These are phyloP conservation scores for Heliosperma pusillum DNA, from an alignment of 148 eudicot genomes.

Conservation along the genomic window DNA sequence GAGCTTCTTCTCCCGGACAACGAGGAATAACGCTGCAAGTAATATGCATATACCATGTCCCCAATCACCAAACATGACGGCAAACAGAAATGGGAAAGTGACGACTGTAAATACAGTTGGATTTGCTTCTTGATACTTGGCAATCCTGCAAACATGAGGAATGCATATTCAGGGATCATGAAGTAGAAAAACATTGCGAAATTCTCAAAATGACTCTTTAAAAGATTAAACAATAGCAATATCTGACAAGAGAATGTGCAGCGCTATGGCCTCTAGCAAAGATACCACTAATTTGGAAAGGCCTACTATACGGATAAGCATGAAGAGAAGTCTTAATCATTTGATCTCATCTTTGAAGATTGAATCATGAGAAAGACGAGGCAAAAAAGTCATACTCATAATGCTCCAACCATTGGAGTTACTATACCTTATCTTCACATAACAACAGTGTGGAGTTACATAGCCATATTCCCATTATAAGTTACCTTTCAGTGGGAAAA, in stretches of 20 bases:
- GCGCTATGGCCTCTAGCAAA: background rate
- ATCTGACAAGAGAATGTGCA: background rate
- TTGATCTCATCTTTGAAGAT: background rate
- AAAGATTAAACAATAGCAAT: background rate
- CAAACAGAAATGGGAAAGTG: slow-evolving; percentile 61
- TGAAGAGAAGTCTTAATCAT: background rate
- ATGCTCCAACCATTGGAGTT: background rate
- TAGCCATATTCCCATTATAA: no score
- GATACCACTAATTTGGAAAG: background rate
- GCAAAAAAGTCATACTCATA: background rate
- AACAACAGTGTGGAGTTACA: background rate
- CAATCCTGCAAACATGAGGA: slow-evolving; percentile 40
- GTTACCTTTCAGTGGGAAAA: no score
- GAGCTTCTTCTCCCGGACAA: slow-evolving; percentile 46
- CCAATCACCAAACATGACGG: slow-evolving; percentile 72
- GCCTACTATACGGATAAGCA: background rate
- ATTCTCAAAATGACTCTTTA: background rate
- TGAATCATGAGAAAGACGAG: background rate
- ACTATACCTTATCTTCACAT: background rate
- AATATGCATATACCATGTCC: slow-evolving; percentile 61
- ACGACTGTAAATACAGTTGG: slow-evolving; percentile 50
- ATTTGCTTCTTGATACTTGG: slow-evolving; percentile 61
- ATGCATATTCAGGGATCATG: slow-evolving; percentile 13
- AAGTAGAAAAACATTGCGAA: background rate
- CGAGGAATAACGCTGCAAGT: slow-evolving; percentile 41